Evolutionary conservation across 768 basidiomycete genomes (phyloP), one percentile per base, ranked within the genome.

Genomic region (Jaapia argillacea): DNA sequence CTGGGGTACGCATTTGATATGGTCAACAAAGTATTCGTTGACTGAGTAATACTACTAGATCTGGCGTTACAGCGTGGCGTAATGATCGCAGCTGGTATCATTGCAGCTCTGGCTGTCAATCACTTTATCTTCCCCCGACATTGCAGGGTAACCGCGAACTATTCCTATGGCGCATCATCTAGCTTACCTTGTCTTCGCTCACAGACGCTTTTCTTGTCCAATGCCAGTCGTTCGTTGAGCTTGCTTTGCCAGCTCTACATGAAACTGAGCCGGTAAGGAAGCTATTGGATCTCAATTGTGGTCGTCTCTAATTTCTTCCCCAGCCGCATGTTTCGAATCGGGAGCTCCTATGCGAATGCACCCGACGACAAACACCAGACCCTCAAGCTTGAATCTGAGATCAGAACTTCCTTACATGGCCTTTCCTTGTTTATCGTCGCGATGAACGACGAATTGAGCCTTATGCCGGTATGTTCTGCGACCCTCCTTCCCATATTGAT

Each of bases 381-480:
- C 5, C 47, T 70, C 16, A 65, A 63, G 47, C 52, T 70, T 3
- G 72, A 72, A 48, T 49, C 68, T 3, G 55, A 64, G 24, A 68
- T 65, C 25, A 67, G 72, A 27, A 66, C 65, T 44, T 50, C 60
- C 14, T 49, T 71, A 4, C 60, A 67, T 42, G 59, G 67, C 6
- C 57, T 67, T 24, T 59, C 62, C 1, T 57, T 59, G 5, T 52
- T 71, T 4, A 56, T 72, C 22, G 53, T 48, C 22, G 65, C 66
- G 2, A 72, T 74, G 68, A 51, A 63, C 40, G 64, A 69, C 43
- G 72, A 74, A 49, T 53, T 72, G 5, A 71, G 73, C 48, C 60
- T 74, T 2, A 52, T 71, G 16, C 72, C 72, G 6, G 72, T 71
- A 43, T 33, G 69, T 53, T n/a, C 14, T 20, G 36, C 36, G 22